Conservation (phyloP, 2,329 filamentous ascomycete species). For the Incumbomyces delicatus region DNA sequence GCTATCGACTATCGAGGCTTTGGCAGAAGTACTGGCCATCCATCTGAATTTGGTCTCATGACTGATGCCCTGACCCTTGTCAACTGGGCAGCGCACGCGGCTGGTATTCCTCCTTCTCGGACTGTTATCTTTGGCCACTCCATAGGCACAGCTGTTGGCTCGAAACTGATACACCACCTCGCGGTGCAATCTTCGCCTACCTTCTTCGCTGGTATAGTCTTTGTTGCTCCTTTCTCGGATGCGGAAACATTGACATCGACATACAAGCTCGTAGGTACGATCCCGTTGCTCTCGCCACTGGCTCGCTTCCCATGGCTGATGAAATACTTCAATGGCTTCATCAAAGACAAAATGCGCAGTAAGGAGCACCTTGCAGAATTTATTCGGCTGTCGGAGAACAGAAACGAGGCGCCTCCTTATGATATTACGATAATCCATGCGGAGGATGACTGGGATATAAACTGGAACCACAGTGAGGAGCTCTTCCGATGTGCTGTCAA, state of each 20-base stretch:
- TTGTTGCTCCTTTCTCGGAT: conserved; percentile 50
- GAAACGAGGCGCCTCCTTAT: conserved; percentile 18
- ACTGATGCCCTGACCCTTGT: conserved; percentile 44
- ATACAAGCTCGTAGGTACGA: conserved; percentile 46
- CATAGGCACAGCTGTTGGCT: conserved; percentile 46
- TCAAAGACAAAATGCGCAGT: conserved; percentile 43
- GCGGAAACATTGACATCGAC: conserved; percentile 45
- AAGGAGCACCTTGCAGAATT: conserved; percentile 41
- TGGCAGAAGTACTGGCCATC: conserved; percentile 55
- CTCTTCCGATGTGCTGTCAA: too few relatives aligned
- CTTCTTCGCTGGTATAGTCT: conserved; percentile 45
- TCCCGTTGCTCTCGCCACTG: conserved; percentile 47
- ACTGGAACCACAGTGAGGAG: too few relatives aligned
- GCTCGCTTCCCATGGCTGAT: conserved; percentile 39
- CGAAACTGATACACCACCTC: conserved; percentile 37
- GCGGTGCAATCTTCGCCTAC: conserved; percentile 33
- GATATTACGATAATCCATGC: conserved; percentile 28
- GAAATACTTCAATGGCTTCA: conserved; percentile 38
- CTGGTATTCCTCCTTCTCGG: conserved; percentile 42
- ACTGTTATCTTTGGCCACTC: conserved; percentile 54
- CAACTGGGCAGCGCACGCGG: conserved; percentile 45
- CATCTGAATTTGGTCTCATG: conserved; percentile 47
- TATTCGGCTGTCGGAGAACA: conserved; percentile 29
- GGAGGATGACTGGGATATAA: too few relatives aligned
- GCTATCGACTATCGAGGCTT: conserved; percentile 73